A percentile compares a stretch with the other conserved stretches of the same genome.
Evolutionary conservation across 2,329 filamentous ascomycete genomes (phyloP).

Genomic region (Colletotrichum sp.): DNA sequence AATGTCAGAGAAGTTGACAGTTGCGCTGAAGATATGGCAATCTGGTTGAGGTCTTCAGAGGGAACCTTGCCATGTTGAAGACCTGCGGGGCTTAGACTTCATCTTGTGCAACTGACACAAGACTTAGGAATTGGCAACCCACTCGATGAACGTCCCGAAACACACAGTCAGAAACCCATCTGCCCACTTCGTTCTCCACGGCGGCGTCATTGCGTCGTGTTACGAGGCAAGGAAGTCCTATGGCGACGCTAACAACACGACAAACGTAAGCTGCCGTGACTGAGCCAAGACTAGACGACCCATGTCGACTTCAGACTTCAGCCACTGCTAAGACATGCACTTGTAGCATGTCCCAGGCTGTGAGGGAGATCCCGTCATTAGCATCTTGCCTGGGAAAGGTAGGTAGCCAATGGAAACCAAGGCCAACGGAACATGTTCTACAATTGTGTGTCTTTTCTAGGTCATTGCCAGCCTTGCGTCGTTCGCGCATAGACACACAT

Average conservation of each 20-base stretch:
- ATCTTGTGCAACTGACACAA: neutral
- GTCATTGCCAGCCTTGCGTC: neutral
- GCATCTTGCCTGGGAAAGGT: neutral
- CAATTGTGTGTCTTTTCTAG: neutral
- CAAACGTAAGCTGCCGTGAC: neutral
- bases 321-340: neutral
- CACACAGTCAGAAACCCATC: neutral
- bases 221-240: neutral
- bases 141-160: neutral
- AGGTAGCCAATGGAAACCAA: neutral
- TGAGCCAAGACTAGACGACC: neutral
- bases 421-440: neutral
- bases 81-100: neutral
- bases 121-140: neutral
- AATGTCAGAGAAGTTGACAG: neutral
- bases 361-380: neutral
- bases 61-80: neutral
- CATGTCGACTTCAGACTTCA: neutral
- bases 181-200: slow-evolving; percentile 3
- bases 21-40: neutral
- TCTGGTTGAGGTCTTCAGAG: neutral
- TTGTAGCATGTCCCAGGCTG: neutral
- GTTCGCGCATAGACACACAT: neutral
- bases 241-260: neutral
- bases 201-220: slow-evolving; percentile 6